Evolutionary conservation across 2,329 filamentous ascomycete genomes (phyloP).

Genomic region (Helotiales sp.): DNA sequence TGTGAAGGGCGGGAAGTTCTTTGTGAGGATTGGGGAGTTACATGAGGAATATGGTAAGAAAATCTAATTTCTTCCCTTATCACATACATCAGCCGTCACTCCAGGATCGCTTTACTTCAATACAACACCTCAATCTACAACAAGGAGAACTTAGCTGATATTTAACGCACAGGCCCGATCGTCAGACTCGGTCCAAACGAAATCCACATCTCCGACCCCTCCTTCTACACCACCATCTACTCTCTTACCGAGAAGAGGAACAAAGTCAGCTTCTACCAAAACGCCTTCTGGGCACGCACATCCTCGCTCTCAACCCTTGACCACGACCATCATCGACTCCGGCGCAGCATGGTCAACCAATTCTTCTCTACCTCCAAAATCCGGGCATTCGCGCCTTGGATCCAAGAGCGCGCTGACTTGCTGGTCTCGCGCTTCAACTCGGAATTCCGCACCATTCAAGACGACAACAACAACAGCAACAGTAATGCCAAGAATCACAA

Average conservation of each 20-base stretch:
- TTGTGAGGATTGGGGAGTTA: background rate
- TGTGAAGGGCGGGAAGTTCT: background rate
- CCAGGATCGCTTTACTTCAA: too few species aligned
- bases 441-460: background rate
- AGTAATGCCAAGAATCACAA: too few species aligned
- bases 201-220: slow-evolving; percentile 8
- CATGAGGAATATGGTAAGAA: background rate
- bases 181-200: slow-evolving; percentile 5
- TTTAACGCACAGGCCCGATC: background rate
- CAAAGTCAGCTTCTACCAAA: background rate
- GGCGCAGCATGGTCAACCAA: background rate
- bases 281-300: background rate
- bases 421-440: background rate
- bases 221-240: slow-evolving; percentile 11
- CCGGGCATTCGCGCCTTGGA: background rate
- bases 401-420: background rate
- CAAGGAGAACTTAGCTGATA: background rate
- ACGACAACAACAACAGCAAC: too few species aligned
- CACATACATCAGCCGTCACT: too few species aligned
- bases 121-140: too few species aligned
- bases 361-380: background rate
- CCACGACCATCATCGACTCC: background rate
- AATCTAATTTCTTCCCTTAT: too few species aligned
- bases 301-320: background rate
- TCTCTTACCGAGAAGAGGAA: background rate